phyloP scores from a whole-genome alignment of 164 flowering plant species.

The Annona squamosa region DNA sequence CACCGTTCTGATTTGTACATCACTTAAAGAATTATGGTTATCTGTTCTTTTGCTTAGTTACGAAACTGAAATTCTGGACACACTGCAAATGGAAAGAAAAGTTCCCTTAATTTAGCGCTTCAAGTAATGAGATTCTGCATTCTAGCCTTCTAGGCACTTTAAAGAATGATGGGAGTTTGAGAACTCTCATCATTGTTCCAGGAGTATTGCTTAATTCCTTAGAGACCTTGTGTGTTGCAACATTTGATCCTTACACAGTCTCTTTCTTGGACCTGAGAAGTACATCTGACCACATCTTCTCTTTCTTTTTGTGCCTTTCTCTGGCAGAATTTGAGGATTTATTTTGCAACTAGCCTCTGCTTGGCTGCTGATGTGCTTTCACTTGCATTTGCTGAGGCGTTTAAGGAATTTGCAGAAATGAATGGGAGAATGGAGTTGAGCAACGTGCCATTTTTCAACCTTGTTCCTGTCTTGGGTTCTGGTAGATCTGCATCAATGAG shows the following conservation, averaged over 20 bases:
- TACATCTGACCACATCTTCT: not conserved
- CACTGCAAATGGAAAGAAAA: not conserved
- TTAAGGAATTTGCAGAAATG: constrained; percentile 45
- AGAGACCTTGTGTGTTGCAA: no score
- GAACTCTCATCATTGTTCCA: no score
- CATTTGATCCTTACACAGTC: no score
- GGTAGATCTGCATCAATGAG: constrained; percentile 58
- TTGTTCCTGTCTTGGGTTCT: constrained; percentile 74
- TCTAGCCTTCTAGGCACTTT: no score
- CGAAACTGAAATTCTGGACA: not conserved
- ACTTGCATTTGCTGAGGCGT: constrained; percentile 32
- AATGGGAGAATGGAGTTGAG: constrained; percentile 18
- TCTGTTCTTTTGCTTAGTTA: not conserved
- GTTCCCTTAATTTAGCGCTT: not conserved
- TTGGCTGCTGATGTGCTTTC: constrained; percentile 32
- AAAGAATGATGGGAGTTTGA: no score
- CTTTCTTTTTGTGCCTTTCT: constrained; percentile 2
- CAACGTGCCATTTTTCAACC: constrained; percentile 45
- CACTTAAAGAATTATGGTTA: no score
- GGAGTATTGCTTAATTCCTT: no score
- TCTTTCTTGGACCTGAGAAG: no score
- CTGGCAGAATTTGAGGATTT: constrained; percentile 65
- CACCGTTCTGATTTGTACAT: no score
- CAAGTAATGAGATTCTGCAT: no score
- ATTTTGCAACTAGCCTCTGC: constrained; percentile 40